Percentiles rank a stretch among this genome's conserved stretches.
phyloP scores from a whole-genome alignment of 1,284 basidiomycete species.

The Phylloporus gajari region DNA sequence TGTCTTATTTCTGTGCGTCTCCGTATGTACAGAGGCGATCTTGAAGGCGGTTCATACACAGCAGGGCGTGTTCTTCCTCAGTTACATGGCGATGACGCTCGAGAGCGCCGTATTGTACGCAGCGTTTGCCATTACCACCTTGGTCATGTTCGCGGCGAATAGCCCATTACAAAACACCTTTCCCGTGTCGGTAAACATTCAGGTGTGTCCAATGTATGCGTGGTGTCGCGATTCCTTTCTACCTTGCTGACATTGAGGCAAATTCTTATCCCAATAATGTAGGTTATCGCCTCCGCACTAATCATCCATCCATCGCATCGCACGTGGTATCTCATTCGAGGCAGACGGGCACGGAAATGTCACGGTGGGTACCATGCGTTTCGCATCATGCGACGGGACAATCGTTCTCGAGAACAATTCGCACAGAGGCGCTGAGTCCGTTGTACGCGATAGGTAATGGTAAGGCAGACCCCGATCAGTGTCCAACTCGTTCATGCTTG shows the following conservation, averaged over 20 bases:
- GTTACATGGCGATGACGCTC: conserved; percentile 38
- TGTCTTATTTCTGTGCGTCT: conserved; percentile 30
- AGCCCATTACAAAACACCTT: conserved; percentile 32
- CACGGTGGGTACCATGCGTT: conserved; percentile 14
- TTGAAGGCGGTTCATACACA: conserved; percentile 12
- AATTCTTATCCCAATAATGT: too few species aligned
- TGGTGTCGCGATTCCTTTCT: too few species aligned
- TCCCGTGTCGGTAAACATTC: conserved; percentile 30
- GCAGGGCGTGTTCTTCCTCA: conserved; percentile 31
- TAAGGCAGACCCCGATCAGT: conserved; percentile 14
- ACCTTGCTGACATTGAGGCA: neutral
- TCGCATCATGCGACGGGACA: conserved; percentile 8
- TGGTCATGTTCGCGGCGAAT: conserved; percentile 27
- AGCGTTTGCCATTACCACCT: conserved; percentile 16
- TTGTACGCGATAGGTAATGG: conserved; percentile 17
- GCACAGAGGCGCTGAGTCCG: conserved; percentile 2
- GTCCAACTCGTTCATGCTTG: conserved; percentile 25
- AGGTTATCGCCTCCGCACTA: conserved; percentile 28
- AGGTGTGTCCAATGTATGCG: conserved; percentile 19
- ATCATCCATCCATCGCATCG: conserved; percentile 38
- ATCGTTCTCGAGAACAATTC: neutral
- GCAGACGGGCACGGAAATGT: conserved; percentile 16
- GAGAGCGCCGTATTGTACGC: conserved; percentile 38
- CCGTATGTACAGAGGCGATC: conserved; percentile 23
- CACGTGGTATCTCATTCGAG: conserved; percentile 26